Percentiles rank a stretch among this genome's conserved stretches.
Conservation (phyloP, 306 rosid genomes). For the Cicer cuneatum region DNA sequence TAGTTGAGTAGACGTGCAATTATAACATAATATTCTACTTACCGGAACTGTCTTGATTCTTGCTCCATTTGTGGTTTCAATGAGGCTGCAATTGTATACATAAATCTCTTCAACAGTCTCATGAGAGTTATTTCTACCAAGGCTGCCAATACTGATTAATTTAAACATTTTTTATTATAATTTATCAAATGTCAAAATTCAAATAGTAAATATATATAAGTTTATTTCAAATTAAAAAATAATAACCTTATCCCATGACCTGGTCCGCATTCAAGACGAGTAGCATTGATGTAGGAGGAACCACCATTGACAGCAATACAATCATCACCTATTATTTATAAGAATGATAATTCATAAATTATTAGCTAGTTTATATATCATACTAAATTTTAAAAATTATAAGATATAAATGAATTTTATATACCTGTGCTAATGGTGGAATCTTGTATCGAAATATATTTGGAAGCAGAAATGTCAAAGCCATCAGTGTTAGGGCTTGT, state of each 20-base stretch:
- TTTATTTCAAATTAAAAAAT: neutral
- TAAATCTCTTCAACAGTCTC: slow-evolving; percentile 43
- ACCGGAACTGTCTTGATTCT: slow-evolving; percentile 56
- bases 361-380: too few relatives aligned
- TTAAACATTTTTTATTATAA: neutral
- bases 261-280: slow-evolving; percentile 53
- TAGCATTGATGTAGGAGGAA: slow-evolving; percentile 42
- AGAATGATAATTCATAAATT: too few relatives aligned
- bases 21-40: neutral
- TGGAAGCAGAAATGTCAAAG: slow-evolving; percentile 39
- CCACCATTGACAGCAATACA: slow-evolving; percentile 53
- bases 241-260: slow-evolving; percentile 60
- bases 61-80: slow-evolving; percentile 44
- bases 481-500: slow-evolving; percentile 63
- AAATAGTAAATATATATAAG: neutral
- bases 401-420: neutral
- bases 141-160: slow-evolving; percentile 53
- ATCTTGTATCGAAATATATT: slow-evolving; percentile 25
- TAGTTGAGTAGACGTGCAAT: too few relatives aligned
- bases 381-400: neutral
- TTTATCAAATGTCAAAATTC: neutral
- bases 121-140: slow-evolving; percentile 21
- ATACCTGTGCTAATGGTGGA: slow-evolving; percentile 47
- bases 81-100: slow-evolving; percentile 44
- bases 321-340: slow-evolving; percentile 52